Percentiles rank a stretch among this genome's conserved stretches.
Conservation (phyloP, 257 asterid species). For the Solanum appendiculatum region DNA sequence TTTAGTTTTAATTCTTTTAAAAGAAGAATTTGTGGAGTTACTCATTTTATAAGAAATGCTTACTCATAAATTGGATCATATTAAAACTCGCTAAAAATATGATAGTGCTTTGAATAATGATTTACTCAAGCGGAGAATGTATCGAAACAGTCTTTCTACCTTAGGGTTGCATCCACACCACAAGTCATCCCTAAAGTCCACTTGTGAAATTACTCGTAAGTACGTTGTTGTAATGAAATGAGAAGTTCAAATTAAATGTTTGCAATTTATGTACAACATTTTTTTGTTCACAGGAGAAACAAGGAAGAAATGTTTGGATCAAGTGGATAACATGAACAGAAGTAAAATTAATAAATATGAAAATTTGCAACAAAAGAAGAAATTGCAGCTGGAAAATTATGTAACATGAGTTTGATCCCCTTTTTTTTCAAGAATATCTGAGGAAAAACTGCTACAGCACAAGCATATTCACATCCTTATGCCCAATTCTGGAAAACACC, state of each 20-base stretch:
- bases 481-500: background rate
- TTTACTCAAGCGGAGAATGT: too few species aligned
- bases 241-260: background rate
- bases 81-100: too few species aligned
- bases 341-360: background rate
- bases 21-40: too few species aligned
- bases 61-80: too few species aligned
- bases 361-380: background rate
- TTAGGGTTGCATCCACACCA: too few species aligned
- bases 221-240: background rate
- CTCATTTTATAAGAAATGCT: too few species aligned
- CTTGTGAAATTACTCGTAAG: accelerated
- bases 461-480: background rate
- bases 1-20: too few species aligned
- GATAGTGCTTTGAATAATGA: too few species aligned
- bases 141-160: too few species aligned
- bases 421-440: background rate
- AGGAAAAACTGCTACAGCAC: background rate
- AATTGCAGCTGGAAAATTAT: background rate
- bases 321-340: background rate
- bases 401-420: background rate
- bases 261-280: background rate
- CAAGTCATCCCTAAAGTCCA: too few species aligned
- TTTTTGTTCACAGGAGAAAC: background rate
- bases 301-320: background rate